A percentile compares a stretch with the other conserved stretches of the same genome.
phyloP scores from a whole-genome alignment of 1,284 basidiomycete species.

The Mycosarcoma mackinlayi region DNA sequence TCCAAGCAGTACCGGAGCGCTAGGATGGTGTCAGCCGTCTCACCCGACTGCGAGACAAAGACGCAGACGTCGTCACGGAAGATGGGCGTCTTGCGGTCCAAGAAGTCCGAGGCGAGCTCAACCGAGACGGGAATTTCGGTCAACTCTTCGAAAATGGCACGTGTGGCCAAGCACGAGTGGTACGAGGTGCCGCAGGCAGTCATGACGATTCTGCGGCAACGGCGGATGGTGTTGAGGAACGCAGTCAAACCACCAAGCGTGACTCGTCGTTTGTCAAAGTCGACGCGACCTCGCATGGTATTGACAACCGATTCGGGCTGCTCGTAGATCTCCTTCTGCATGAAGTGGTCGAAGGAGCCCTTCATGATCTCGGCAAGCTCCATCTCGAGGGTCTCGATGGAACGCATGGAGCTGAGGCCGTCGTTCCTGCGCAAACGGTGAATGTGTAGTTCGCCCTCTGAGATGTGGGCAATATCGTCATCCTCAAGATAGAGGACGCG shows the following conservation, averaged over 20 bases:
- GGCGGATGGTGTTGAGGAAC: constrained; percentile 94
- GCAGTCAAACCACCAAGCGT: constrained; percentile 94
- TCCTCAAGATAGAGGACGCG: constrained; percentile 98
- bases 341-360: constrained; percentile 99
- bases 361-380: constrained; percentile 99
- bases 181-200: constrained; percentile 98
- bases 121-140: constrained; percentile 98
- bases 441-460: constrained; percentile 95
- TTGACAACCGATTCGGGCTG: constrained; percentile 99
- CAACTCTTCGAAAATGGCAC: constrained; percentile 97
- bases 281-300: constrained; percentile 99
- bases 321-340: constrained; percentile 99
- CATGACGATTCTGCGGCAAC: constrained; percentile 94
- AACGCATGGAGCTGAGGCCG: constrained; percentile 82
- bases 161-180: constrained; percentile 96
- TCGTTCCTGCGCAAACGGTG: constrained; percentile 93
- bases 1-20: constrained; percentile 96
- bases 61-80: constrained; percentile 98
- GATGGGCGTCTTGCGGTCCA: constrained; percentile 98
- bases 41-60: constrained; percentile 97
- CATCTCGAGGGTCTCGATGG: constrained; percentile 97
- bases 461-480: constrained; percentile 97
- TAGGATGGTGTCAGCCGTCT: constrained; percentile 98
- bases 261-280: constrained; percentile 92
- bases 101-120: constrained; percentile 97